Conservation (phyloP, 2,329 filamentous ascomycete genomes). For the Alternaria sp. region DNA sequence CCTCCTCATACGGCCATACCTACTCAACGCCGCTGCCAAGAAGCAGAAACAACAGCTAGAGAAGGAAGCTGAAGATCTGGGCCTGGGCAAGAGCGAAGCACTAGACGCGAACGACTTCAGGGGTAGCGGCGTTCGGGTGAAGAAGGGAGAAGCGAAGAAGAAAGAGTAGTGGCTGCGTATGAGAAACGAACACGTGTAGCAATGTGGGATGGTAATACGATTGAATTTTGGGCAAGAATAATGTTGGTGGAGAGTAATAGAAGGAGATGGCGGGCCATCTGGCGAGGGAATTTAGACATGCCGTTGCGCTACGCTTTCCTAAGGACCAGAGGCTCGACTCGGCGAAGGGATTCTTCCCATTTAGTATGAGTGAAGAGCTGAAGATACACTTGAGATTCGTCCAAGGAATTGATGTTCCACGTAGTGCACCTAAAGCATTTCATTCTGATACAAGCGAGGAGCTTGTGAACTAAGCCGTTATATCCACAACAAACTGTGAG, state of each 20-base stretch:
- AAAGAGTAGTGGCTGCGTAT: conserved; percentile 19
- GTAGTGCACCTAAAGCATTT: neutral
- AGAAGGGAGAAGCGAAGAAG: conserved; percentile 58
- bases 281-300: neutral
- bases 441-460: neutral
- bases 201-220: neutral
- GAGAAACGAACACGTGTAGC: neutral
- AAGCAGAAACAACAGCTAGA: conserved; percentile 71
- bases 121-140: conserved; percentile 32
- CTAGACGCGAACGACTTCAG: conserved; percentile 45
- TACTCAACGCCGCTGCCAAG: conserved; percentile 72
- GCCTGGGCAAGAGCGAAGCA: conserved; percentile 40
- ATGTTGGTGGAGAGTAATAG: neutral
- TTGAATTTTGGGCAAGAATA: neutral
- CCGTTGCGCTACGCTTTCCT: neutral
- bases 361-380: neutral
- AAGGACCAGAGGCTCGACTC: neutral
- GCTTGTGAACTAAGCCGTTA: neutral
- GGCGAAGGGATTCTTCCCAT: neutral
- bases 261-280: neutral
- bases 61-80: conserved; percentile 55
- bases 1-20: conserved; percentile 72
- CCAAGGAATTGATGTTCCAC: neutral
- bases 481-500: neutral
- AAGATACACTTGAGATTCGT: neutral